These are phyloP conservation scores for Talaromyces piceae DNA, from an alignment of 2,329 filamentous ascomycete species.

Conservation along the genomic window DNA sequence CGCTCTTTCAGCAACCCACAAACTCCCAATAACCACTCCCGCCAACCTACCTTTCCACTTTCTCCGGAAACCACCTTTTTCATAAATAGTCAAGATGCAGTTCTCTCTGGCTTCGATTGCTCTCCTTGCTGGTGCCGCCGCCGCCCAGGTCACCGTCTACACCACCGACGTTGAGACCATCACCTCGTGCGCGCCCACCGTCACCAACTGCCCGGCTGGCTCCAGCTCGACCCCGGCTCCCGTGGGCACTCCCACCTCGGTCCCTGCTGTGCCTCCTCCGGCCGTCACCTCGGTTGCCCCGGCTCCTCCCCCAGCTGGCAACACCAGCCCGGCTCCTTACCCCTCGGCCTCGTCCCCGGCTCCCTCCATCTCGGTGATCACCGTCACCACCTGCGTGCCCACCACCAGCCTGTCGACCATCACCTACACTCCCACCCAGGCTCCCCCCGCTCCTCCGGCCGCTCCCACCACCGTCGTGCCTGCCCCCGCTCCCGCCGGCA, in stretches of 20 bases:
- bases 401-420: conserved; percentile 26
- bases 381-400: conserved; percentile 26
- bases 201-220: conserved; percentile 51
- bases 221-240: conserved; percentile 11
- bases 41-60: conserved; percentile 23
- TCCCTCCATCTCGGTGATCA: conserved; percentile 18
- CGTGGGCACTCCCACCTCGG: conserved; percentile 7
- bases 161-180: conserved; percentile 54
- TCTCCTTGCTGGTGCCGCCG: conserved; percentile 30
- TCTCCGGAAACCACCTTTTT: conserved; percentile 13
- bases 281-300: conserved; percentile 19
- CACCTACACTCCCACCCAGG: conserved; percentile 14
- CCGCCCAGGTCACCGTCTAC: conserved; percentile 43
- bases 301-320: conserved; percentile 12
- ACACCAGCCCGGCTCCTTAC: conserved; percentile 7
- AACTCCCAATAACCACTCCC: conserved; percentile 11
- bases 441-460: conserved; percentile 4
- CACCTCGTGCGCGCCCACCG: conserved; percentile 54
- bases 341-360: conserved; percentile 4
- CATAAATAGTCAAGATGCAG: conserved; percentile 34
- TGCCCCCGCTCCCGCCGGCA: conserved; percentile 10
- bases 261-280: conserved; percentile 12
- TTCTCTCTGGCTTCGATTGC: conserved; percentile 35
- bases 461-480: conserved; percentile 13
- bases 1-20: conserved; percentile 20